Evolutionary conservation across 2,329 filamentous ascomycete species (phyloP).

Genomic region (Fusarium concolor): DNA sequence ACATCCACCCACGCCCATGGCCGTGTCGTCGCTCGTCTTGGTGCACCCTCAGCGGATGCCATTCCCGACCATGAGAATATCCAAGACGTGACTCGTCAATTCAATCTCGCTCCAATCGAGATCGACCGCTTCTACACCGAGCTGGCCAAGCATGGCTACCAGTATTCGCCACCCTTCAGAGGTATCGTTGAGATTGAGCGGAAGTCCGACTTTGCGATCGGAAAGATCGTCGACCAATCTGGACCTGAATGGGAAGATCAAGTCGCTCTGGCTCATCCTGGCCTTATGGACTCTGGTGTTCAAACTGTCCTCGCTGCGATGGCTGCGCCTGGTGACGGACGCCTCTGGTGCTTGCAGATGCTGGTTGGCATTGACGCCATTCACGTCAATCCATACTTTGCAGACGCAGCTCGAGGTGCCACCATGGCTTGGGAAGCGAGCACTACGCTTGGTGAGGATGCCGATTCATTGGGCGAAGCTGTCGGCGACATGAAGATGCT

Average conservation of each 20-base stretch:
- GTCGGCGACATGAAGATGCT: constrained; percentile 5
- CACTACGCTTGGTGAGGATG: constrained; percentile 1
- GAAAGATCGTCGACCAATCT: constrained; percentile 2
- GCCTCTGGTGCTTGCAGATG: constrained; percentile 11
- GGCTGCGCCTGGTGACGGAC: constrained; percentile 4
- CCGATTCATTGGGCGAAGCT: not conserved
- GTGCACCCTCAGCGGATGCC: not conserved
- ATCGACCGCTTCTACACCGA: constrained; percentile 11
- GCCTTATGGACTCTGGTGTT: constrained; percentile 3
- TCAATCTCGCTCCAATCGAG: constrained; percentile 5
- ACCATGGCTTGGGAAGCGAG: constrained; percentile 3
- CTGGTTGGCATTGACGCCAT: not conserved
- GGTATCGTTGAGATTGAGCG: constrained; percentile 12
- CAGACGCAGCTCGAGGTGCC: not conserved
- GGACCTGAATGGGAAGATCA: constrained; percentile 1
- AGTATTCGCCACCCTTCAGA: constrained; percentile 7
- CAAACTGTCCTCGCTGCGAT: constrained; percentile 13
- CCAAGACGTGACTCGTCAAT: not conserved
- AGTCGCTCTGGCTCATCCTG: constrained; percentile 1
- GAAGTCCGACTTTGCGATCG: constrained; percentile 12
- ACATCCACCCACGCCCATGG: constrained; percentile 2
- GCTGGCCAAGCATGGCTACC: constrained; percentile 8
- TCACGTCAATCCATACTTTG: not conserved
- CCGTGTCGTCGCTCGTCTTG: not conserved
- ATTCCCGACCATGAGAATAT: not conserved